phyloP scores from a whole-genome alignment of 495 filamentous ascomycete species.

The Podospora anserina region DNA sequence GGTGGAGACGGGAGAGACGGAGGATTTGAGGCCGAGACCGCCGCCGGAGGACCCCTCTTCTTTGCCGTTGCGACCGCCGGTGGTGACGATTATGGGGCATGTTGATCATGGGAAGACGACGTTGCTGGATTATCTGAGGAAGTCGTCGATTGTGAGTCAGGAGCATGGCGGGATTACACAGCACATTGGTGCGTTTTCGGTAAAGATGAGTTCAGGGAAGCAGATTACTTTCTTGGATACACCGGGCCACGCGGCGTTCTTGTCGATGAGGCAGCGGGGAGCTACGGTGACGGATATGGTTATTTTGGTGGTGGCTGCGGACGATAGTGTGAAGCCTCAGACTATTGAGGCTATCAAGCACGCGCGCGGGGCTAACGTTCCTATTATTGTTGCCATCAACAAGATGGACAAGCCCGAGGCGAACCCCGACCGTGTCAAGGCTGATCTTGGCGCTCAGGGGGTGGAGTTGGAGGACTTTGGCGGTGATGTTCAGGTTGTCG shows the following conservation, averaged over 20 bases:
- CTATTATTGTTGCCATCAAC: constrained; percentile 97
- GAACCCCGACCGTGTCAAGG: constrained; percentile 76
- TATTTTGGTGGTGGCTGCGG: constrained; percentile 91
- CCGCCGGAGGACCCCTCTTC: constrained; percentile 65
- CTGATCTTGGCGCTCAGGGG: constrained; percentile 78
- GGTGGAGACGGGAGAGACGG: constrained; percentile 61
- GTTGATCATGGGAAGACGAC: constrained; percentile 99
- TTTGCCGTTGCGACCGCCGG: constrained; percentile 75
- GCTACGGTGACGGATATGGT: constrained; percentile 97
- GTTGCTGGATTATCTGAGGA: constrained; percentile 87
- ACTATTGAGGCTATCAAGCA: constrained; percentile 96
- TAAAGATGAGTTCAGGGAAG: constrained; percentile 78
- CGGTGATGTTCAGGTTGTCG: constrained; percentile 88
- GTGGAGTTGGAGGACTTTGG: constrained; percentile 94
- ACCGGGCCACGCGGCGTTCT: constrained; percentile 91
- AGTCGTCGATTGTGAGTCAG: constrained; percentile 81
- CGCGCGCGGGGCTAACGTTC: constrained; percentile 82
- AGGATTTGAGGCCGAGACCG: constrained; percentile 72
- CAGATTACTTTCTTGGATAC: constrained; percentile 96
- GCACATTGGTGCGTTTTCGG: constrained; percentile 98
- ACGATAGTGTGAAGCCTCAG: constrained; percentile 97
- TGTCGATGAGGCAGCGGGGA: constrained; percentile 92
- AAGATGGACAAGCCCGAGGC: constrained; percentile 89
- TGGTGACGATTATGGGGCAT: constrained; percentile 99
- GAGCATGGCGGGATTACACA: constrained; percentile 98